These are phyloP conservation scores for Rhizomucor miehei DNA, from an alignment of 371 early-diverging fungal genomes.

Conservation along the genomic window DNA sequence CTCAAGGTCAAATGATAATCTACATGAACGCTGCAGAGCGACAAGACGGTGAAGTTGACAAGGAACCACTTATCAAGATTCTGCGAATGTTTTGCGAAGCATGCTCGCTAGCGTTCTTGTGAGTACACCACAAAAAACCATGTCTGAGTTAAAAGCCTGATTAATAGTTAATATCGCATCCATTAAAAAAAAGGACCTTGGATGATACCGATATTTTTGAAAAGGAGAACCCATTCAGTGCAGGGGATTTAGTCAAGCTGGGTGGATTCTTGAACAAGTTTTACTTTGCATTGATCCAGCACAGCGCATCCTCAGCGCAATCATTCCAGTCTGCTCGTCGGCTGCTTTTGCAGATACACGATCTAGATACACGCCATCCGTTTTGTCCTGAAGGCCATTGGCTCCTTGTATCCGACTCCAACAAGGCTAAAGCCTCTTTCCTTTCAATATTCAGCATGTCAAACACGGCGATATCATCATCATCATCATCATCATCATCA, in stretches of 20 bases:
- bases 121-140: constrained; percentile 12
- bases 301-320: constrained; percentile 27
- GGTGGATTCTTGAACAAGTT: constrained; percentile 64
- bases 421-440: constrained; percentile 25
- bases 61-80: constrained; percentile 59
- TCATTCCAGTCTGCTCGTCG: constrained; percentile 58
- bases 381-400: constrained; percentile 75
- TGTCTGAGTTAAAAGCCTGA: background rate
- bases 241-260: constrained; percentile 51
- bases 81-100: constrained; percentile 63
- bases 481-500: constrained; percentile 15
- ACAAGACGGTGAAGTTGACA: constrained; percentile 37
- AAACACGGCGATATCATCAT: constrained; percentile 5
- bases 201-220: constrained; percentile 83
- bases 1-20: constrained; percentile 52
- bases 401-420: constrained; percentile 55
- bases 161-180: background rate
- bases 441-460: constrained; percentile 15
- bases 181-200: constrained; percentile 46
- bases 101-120: constrained; percentile 55
- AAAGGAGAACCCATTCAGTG: constrained; percentile 53
- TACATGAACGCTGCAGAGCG: constrained; percentile 54
- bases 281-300: constrained; percentile 61
- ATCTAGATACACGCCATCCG: constrained; percentile 67
- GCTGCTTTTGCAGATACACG: constrained; percentile 73